These are phyloP conservation scores for Rhododendron ovatum DNA, from an alignment of 148 eudicot genomes.

Conservation along the genomic window DNA sequence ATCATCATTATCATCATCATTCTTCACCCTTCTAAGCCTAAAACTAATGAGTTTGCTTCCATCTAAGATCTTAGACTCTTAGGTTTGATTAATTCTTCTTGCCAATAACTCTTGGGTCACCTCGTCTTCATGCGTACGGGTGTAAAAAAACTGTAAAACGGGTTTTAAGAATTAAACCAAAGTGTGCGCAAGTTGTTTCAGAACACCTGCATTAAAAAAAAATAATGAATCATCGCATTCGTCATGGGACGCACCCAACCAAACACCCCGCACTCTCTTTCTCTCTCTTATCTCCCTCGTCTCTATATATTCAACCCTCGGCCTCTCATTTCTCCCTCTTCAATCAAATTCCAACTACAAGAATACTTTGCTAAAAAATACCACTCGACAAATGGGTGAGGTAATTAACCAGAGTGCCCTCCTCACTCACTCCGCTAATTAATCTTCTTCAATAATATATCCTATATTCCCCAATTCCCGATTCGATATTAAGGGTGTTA, in stretches of 20 bases:
- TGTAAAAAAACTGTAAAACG: too few relatives aligned
- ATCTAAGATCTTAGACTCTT: too few relatives aligned
- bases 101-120: fast-evolving
- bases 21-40: too few relatives aligned
- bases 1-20: slow-evolving; percentile 10
- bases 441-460: not conserved
- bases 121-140: too few relatives aligned
- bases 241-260: not conserved
- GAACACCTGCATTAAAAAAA: not conserved
- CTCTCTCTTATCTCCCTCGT: not conserved
- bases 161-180: too few relatives aligned
- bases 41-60: too few relatives aligned
- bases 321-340: slow-evolving; percentile 19
- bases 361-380: not conserved
- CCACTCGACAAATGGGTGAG: slow-evolving; percentile 46
- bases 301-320: slow-evolving; percentile 11
- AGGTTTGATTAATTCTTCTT: too few relatives aligned
- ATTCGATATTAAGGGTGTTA: not conserved
- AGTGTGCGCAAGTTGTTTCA: fast-evolving
- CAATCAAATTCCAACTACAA: not conserved
- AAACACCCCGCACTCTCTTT: not conserved
- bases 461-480: not conserved
- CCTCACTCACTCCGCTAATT: not conserved
- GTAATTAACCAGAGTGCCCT: slow-evolving; percentile 13
- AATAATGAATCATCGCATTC: not conserved